phyloP scores from a whole-genome alignment of 495 filamentous ascomycete species.

The Rhypophila decipiens region DNA sequence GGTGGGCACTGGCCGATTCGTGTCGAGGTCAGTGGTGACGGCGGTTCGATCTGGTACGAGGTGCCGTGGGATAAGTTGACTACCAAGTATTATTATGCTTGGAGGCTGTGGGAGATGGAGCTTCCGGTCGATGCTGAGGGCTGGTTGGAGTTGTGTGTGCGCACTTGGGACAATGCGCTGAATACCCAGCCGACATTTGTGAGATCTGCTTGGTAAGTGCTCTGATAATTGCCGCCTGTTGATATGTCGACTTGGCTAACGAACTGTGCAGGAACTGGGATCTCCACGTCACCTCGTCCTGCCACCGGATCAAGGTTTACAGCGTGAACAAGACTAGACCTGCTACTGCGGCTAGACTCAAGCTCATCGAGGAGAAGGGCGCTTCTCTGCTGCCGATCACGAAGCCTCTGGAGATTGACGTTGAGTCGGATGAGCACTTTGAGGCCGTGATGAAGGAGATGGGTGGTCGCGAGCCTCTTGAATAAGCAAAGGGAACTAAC shows the following conservation, averaged over 20 bases:
- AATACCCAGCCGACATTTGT: slow-evolving; percentile 38
- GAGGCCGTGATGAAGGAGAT: slow-evolving; percentile 20
- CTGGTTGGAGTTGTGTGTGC: slow-evolving; percentile 50
- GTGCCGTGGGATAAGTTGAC: slow-evolving; percentile 41
- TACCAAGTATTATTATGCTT: slow-evolving; percentile 49
- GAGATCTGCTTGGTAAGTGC: slow-evolving; percentile 26
- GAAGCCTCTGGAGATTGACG: slow-evolving; percentile 36
- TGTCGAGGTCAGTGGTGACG: slow-evolving; percentile 52
- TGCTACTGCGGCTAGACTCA: slow-evolving; percentile 42
- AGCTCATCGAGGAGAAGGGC: slow-evolving; percentile 41
- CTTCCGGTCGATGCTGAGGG: slow-evolving; percentile 53
- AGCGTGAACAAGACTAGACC: slow-evolving; percentile 51
- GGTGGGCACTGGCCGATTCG: slow-evolving; percentile 53
- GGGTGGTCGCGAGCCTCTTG: neutral
- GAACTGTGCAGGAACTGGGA: slow-evolving; percentile 54
- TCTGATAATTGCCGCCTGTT: neutral
- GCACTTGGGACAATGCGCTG: slow-evolving; percentile 54
- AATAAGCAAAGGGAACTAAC: too few relatives aligned
- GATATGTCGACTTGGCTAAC: neutral
- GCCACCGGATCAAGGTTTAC: slow-evolving; percentile 58
- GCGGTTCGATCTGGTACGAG: slow-evolving; percentile 53
- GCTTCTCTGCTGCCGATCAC: slow-evolving; percentile 47
- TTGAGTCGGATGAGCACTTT: slow-evolving; percentile 43
- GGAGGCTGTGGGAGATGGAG: slow-evolving; percentile 48
- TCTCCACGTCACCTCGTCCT: slow-evolving; percentile 59